Evolutionary conservation across 495 filamentous ascomycete genomes (phyloP).

Genomic region (Geopyxis carbonaria): DNA sequence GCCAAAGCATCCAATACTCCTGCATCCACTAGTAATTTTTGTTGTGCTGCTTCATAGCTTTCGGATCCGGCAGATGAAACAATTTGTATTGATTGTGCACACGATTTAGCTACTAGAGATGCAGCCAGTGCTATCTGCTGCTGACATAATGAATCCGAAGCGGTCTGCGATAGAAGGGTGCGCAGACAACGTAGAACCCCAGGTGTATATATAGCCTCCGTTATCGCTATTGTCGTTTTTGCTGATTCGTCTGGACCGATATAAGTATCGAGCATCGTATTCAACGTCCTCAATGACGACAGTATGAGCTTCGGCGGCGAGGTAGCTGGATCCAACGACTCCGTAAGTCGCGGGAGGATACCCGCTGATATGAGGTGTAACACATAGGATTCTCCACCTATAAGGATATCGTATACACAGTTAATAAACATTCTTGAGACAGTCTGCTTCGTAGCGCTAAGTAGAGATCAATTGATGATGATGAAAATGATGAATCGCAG

Average conservation of each 20-base stretch:
- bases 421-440: not conserved
- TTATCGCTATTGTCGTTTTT: constrained; percentile 13
- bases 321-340: constrained; percentile 45
- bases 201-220: constrained; percentile 16
- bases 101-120: constrained; percentile 44
- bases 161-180: constrained; percentile 46
- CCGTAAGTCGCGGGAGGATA: constrained; percentile 48
- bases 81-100: too few species aligned
- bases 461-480: too few species aligned
- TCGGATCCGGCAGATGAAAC: constrained; percentile 2
- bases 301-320: constrained; percentile 48
- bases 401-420: constrained; percentile 1
- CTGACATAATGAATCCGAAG: constrained; percentile 33
- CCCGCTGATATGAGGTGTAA: constrained; percentile 49
- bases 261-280: constrained; percentile 48
- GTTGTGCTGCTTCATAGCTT: constrained; percentile 42
- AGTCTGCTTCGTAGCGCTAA: too few species aligned
- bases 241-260: constrained; percentile 28
- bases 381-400: constrained; percentile 70
- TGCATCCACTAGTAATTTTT: constrained; percentile 45
- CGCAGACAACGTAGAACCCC: constrained; percentile 28
- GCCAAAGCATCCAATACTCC: constrained; percentile 70
- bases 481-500: too few species aligned
- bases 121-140: constrained; percentile 52
- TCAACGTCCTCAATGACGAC: constrained; percentile 57